Percentiles rank a stretch among this genome's conserved stretches.
phyloP scores from a whole-genome alignment of 768 basidiomycete species.

The Trametopsis cervina region DNA sequence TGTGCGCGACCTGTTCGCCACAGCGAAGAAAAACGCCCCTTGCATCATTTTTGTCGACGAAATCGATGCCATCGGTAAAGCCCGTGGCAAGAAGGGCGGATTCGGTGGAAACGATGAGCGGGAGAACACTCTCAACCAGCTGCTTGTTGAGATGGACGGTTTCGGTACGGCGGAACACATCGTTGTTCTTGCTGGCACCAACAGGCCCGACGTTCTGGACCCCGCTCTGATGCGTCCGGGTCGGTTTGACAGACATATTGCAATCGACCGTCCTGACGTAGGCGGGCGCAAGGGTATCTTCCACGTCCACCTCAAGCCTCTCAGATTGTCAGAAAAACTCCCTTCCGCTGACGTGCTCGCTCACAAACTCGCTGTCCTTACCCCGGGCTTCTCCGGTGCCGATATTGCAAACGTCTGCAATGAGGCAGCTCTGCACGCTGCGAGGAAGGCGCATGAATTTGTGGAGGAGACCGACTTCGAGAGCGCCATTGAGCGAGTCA shows the following conservation, averaged over 20 bases:
- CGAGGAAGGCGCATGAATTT: conserved; percentile 71
- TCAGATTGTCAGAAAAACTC: conserved; percentile 57
- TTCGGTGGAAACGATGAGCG: conserved; percentile 96
- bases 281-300: conserved; percentile 92
- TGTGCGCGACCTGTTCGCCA: conserved; percentile 95
- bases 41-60: conserved; percentile 99
- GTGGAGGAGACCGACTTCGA: conserved; percentile 89
- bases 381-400: conserved; percentile 97
- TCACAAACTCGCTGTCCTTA: conserved; percentile 92
- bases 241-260: conserved; percentile 94
- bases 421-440: conserved; percentile 93
- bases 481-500: conserved; percentile 95
- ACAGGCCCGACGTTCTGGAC: conserved; percentile 94
- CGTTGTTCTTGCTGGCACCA: conserved; percentile 94
- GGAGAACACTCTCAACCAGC: conserved; percentile 94
- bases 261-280: conserved; percentile 93
- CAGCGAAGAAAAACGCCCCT: conserved; percentile 95
- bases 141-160: conserved; percentile 99
- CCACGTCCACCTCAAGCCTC: conserved; percentile 81
- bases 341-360: conserved; percentile 53
- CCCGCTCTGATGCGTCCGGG: conserved; percentile 94
- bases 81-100: conserved; percentile 69
- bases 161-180: conserved; percentile 97
- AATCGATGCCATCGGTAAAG: conserved; percentile 98
- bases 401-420: conserved; percentile 99